phyloP scores from a whole-genome alignment of 129 eudicot species.

The Pulicaria dysenterica region DNA sequence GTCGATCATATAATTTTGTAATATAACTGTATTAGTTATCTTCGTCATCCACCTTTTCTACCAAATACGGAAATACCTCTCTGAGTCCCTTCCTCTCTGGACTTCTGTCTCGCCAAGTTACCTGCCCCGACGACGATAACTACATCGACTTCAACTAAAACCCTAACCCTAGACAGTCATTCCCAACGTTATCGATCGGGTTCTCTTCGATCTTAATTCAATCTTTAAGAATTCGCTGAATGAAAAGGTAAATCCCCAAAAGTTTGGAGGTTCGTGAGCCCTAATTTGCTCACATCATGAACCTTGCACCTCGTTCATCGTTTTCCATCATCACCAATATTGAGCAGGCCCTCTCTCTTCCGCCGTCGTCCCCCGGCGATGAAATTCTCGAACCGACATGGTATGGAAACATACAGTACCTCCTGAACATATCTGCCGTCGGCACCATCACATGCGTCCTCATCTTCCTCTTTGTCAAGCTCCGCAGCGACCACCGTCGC shows the following conservation, averaged over 20 bases:
- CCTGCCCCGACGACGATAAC: conserved; percentile 23
- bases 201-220: neutral
- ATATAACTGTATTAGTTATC: no score
- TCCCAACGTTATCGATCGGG: neutral
- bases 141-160: conserved; percentile 26
- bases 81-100: no score
- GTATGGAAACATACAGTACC: conserved; percentile 98
- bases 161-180: conserved; percentile 35
- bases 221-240: neutral
- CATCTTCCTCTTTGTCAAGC: conserved; percentile 82
- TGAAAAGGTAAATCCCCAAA: conserved; percentile 8
- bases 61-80: neutral
- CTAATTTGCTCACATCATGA: conserved; percentile 37
- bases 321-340: conserved; percentile 23
- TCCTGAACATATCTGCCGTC: conserved; percentile 76
- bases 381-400: conserved; percentile 55
- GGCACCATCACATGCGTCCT: conserved; percentile 83
- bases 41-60: neutral
- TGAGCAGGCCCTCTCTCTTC: conserved; percentile 30
- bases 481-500: conserved; percentile 91
- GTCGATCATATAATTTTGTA: no score
- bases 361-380: conserved; percentile 40
- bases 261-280: conserved; percentile 32
- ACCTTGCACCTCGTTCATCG: conserved; percentile 37
- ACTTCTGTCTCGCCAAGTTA: neutral